Evolutionary conservation across 176 grass and related monocot genomes (phyloP).

Genomic region (Metroxylon sagu): DNA sequence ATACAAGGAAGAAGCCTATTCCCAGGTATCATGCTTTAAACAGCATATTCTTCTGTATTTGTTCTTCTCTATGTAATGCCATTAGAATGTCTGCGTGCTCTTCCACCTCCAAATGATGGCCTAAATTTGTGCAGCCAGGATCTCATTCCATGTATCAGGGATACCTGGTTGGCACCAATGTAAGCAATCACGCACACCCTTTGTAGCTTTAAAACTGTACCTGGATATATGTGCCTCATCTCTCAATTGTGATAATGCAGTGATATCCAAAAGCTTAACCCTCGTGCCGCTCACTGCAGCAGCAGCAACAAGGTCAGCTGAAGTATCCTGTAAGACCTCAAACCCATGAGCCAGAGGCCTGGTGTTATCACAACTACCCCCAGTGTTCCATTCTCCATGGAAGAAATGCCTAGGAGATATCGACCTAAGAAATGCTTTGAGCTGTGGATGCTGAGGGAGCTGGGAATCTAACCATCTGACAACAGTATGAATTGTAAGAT

Average conservation of each 20-base stretch:
- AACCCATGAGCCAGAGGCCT: constrained; percentile 58
- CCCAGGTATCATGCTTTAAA: too few species aligned
- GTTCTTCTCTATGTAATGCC: too few species aligned
- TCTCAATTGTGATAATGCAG: constrained; percentile 53
- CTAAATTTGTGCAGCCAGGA: constrained; percentile 68
- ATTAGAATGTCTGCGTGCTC: too few species aligned
- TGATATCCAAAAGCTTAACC: constrained; percentile 67
- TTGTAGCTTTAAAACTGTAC: constrained; percentile 55
- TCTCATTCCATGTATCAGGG: constrained; percentile 85
- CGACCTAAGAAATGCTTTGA: constrained; percentile 66
- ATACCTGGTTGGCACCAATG: constrained; percentile 91
- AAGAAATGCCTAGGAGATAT: constrained; percentile 85
- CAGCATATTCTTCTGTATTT: too few species aligned
- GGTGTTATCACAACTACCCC: constrained; percentile 60
- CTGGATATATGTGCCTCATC: constrained; percentile 84
- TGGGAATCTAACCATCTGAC: constrained; percentile 68
- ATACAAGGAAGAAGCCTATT: too few species aligned
- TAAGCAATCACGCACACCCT: constrained; percentile 74
- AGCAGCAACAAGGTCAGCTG: constrained; percentile 44
- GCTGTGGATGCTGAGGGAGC: constrained; percentile 39
- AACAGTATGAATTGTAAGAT: constrained; percentile 65
- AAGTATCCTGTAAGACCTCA: constrained; percentile 44
- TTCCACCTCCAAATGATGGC: neutral
- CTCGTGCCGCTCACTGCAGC: constrained; percentile 50
- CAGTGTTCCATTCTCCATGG: constrained; percentile 73